Percentiles rank a stretch among this genome's conserved stretches.
phyloP scores from a whole-genome alignment of 345 rosid genomes.

The Pugionium cornutum region DNA sequence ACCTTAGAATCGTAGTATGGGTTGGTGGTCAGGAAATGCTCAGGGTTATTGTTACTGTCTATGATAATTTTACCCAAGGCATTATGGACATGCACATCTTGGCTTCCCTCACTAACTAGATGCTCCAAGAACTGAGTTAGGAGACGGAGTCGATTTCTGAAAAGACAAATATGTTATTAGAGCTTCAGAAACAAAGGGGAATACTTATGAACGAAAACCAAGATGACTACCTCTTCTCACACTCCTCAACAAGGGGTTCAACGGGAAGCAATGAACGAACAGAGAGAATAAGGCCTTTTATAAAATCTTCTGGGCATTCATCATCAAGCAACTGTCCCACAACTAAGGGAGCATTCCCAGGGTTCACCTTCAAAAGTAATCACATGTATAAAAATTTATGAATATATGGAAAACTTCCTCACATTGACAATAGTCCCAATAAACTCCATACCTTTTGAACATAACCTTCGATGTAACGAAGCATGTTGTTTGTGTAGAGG shows the following conservation, averaged over 20 bases:
- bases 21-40: conserved; percentile 97
- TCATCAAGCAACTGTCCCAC: conserved; percentile 94
- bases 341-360: conserved; percentile 96
- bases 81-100: conserved; percentile 99
- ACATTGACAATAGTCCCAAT: not conserved
- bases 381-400: conserved; percentile 16
- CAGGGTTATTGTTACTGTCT: conserved; percentile 98
- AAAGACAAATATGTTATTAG: conserved; percentile 39
- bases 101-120: conserved; percentile 99
- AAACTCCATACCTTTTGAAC: conserved; percentile 83
- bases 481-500: conserved; percentile 91
- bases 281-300: conserved; percentile 96
- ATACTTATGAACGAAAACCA: conserved; percentile 3
- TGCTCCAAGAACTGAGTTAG: conserved; percentile 99
- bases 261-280: conserved; percentile 84
- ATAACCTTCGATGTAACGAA: conserved; percentile 98
- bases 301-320: conserved; percentile 98
- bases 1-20: conserved; percentile 98
- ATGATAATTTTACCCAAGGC: conserved; percentile 99
- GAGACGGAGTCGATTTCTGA: conserved; percentile 97
- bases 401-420: conserved; percentile 4
- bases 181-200: conserved; percentile 15
- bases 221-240: conserved; percentile 70
- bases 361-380: conserved; percentile 71
- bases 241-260: conserved; percentile 84